phyloP scores from a whole-genome alignment of 768 basidiomycete species.

The Amanita phalloides region DNA sequence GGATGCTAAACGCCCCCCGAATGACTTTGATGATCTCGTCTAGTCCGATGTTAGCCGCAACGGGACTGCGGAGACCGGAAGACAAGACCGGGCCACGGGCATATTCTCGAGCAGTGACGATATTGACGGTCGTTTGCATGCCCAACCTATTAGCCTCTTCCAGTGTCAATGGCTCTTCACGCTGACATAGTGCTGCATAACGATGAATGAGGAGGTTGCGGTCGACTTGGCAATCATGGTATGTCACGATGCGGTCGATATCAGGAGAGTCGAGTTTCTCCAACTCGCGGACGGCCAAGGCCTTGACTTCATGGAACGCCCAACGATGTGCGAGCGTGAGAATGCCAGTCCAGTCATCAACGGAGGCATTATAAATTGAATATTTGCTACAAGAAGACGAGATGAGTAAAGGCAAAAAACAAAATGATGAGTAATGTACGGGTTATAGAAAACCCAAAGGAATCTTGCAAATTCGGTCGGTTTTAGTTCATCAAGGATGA shows the following conservation, averaged over 20 bases:
- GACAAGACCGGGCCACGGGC: constrained; percentile 22
- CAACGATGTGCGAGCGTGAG: constrained; percentile 41
- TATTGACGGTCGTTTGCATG: constrained; percentile 38
- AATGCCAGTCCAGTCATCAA: constrained; percentile 45
- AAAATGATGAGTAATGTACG: constrained; percentile 20
- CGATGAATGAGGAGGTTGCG: constrained; percentile 34
- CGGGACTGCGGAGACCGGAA: constrained; percentile 23
- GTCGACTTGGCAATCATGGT: constrained; percentile 43
- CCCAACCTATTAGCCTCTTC: constrained; percentile 50
- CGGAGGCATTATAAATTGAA: constrained; percentile 17
- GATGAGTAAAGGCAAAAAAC: constrained; percentile 8
- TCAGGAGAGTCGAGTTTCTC: constrained; percentile 3
- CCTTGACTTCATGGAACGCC: constrained; percentile 23
- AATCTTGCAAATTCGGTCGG: constrained; percentile 33
- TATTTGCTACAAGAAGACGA: constrained; percentile 16
- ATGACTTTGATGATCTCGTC: constrained; percentile 25
- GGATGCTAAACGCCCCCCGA: constrained; percentile 20
- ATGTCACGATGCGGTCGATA: constrained; percentile 29
- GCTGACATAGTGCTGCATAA: constrained; percentile 41
- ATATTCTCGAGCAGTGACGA: constrained; percentile 45
- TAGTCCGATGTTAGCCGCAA: constrained; percentile 20
- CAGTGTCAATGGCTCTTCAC: constrained; percentile 37
- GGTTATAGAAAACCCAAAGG: constrained; percentile 49
- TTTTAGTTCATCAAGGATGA: constrained; percentile 27
- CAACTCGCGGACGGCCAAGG: constrained; percentile 1